Conservation (phyloP, 148 eudicot species). For the Agrostemma githago region DNA sequence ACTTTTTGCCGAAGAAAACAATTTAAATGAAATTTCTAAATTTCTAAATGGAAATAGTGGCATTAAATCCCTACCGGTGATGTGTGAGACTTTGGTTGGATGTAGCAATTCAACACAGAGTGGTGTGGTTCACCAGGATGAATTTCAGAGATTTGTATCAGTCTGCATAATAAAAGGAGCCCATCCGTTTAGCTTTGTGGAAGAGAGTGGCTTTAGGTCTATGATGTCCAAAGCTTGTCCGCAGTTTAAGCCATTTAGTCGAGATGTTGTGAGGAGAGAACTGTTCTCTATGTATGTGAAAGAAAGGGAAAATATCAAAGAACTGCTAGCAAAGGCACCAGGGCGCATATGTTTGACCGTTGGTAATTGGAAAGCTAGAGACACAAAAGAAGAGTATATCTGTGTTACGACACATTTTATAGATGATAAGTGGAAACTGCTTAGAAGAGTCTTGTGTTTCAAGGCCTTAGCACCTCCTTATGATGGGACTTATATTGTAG, state of each 20-base stretch:
- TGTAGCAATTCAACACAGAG: conserved; percentile 17
- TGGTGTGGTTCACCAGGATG: conserved; percentile 28
- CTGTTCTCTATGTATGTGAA: conserved; percentile 43
- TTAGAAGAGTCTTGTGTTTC: conserved; percentile 60
- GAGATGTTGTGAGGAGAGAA: conserved; percentile 38
- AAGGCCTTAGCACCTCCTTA: conserved; percentile 43
- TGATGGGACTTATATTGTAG: conserved; percentile 38
- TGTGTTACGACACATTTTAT: conserved; percentile 69
- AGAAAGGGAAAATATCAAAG: conserved; percentile 74
- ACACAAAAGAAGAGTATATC: conserved; percentile 49
- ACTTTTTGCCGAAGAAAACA: conserved; percentile 15
- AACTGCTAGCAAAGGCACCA: conserved; percentile 59
- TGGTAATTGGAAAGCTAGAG: conserved; percentile 60
- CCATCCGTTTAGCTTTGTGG: conserved; percentile 42
- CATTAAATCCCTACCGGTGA: conserved; percentile 5
- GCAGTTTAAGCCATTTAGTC: conserved; percentile 37
- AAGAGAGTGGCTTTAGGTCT: conserved; percentile 41
- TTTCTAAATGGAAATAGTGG: conserved; percentile 9
- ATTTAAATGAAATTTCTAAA: conserved; percentile 17
- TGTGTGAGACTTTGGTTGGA: conserved; percentile 27
- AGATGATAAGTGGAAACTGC: conserved; percentile 64
- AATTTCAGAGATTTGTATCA: conserved; percentile 33
- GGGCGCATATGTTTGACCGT: conserved; percentile 72
- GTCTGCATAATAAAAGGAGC: conserved; percentile 38
- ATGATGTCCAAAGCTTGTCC: conserved; percentile 47